phyloP scores from a whole-genome alignment of 148 eudicot species.

The Cornus controversa region DNA sequence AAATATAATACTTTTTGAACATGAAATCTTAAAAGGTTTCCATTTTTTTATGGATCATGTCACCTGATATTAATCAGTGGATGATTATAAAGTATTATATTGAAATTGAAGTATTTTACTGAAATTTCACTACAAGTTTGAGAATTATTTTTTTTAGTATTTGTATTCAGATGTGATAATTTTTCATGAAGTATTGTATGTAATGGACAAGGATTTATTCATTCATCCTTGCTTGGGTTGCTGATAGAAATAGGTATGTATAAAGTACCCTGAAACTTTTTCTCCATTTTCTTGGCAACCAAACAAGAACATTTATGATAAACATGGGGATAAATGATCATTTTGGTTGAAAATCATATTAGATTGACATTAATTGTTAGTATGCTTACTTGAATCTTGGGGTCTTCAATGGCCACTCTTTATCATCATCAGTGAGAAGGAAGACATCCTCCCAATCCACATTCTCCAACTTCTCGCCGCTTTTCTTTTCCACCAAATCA shows the following conservation, averaged over 20 bases:
- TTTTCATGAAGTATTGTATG: background rate
- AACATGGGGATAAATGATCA: background rate
- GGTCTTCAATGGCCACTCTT: slow-evolving; percentile 68
- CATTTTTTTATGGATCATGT: too few species aligned
- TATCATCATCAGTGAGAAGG: slow-evolving; percentile 61
- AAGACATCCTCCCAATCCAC: slow-evolving; percentile 92
- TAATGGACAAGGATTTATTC: background rate
- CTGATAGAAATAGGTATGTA: background rate
- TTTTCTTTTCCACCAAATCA: slow-evolving; percentile 54
- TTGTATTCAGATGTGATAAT: too few species aligned
- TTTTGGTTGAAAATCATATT: background rate
- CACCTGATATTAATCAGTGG: too few species aligned
- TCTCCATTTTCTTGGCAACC: background rate
- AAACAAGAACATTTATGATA: background rate
- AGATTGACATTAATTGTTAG: background rate
- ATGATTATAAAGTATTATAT: too few species aligned
- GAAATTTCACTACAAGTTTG: too few species aligned
- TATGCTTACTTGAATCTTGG: slow-evolving; percentile 70
- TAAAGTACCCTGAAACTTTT: background rate
- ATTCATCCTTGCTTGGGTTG: background rate
- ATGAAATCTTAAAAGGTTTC: too few species aligned
- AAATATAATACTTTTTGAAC: too few species aligned
- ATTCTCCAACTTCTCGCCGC: slow-evolving; percentile 48
- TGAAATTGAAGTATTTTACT: too few species aligned
- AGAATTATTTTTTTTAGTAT: too few species aligned